Conservation (phyloP, 306 rosid species). For the Cicer bijugum region DNA sequence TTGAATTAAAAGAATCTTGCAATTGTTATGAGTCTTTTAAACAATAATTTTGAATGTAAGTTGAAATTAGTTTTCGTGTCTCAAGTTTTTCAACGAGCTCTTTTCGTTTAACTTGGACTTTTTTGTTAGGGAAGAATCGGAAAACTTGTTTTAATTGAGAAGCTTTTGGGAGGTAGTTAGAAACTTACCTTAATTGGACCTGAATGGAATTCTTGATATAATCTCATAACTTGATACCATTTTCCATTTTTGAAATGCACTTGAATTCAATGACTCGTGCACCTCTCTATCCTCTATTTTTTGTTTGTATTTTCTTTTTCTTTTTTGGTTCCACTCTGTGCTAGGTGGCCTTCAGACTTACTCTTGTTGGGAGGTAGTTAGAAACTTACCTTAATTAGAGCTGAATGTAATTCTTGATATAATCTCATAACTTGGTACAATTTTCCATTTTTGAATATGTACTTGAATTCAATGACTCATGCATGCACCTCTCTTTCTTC, state of each 20-base stretch:
- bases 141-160: not conserved
- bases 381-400: not conserved
- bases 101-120: not conserved
- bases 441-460: not conserved
- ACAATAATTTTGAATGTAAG: not conserved
- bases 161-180: not conserved
- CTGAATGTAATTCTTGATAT: not conserved
- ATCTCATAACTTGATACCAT: not conserved
- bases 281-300: not conserved
- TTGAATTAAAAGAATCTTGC: constrained; percentile 9
- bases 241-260: not conserved
- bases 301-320: not conserved
- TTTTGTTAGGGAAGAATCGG: not conserved
- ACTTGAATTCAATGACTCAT: constrained; percentile 8
- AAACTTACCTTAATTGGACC: not conserved
- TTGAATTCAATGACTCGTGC: not conserved
- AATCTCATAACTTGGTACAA: not conserved
- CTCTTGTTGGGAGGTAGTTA: not conserved
- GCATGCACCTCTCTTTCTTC: not conserved
- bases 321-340: not conserved
- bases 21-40: not conserved
- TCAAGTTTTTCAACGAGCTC: not conserved
- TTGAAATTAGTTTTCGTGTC: not conserved
- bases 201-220: not conserved
- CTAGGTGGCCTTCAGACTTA: constrained; percentile 33